phyloP scores from a whole-genome alignment of 352 stramenopile species.

The Globisporangium spiculum region DNA sequence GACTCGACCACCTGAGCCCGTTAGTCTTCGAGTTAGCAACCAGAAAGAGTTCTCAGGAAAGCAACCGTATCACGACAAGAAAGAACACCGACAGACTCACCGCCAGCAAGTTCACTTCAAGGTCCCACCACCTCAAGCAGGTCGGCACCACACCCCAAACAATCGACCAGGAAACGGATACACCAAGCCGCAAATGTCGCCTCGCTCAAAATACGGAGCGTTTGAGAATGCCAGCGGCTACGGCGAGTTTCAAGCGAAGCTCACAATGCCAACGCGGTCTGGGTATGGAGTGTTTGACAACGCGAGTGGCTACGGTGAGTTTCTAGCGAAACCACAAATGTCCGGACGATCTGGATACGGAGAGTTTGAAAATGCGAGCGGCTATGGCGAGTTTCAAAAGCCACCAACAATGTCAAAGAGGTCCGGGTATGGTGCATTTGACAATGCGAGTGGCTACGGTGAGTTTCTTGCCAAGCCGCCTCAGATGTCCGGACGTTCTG shows the following conservation, averaged over 20 bases:
- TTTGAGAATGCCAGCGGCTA: slow-evolving; percentile 41
- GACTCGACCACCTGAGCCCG: slow-evolving; percentile 18
- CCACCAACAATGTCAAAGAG: slow-evolving; percentile 1
- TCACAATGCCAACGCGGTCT: slow-evolving; percentile 12
- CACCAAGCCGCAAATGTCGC: neutral
- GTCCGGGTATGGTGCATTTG: slow-evolving; percentile 33
- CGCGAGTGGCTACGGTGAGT: slow-evolving; percentile 36
- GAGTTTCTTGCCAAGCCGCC: slow-evolving; percentile 13
- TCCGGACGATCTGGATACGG: slow-evolving; percentile 28
- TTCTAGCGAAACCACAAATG: slow-evolving; percentile 8
- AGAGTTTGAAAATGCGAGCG: slow-evolving; percentile 31
- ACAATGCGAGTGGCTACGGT: slow-evolving; percentile 34
- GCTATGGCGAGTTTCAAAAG: slow-evolving; percentile 28
- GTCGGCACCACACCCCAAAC: neutral
- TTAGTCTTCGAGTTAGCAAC: slow-evolving; percentile 5
- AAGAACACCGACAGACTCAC: neutral
- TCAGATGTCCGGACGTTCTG: slow-evolving; percentile 15
- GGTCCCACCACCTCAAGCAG: neutral
- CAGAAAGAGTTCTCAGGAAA: neutral
- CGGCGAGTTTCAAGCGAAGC: slow-evolving; percentile 20
- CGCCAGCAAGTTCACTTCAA: slow-evolving; percentile 14
- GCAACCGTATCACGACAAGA: neutral
- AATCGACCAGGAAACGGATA: neutral
- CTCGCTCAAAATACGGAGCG: slow-evolving; percentile 22
- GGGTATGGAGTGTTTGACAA: slow-evolving; percentile 34